phyloP scores from a whole-genome alignment of 768 basidiomycete genomes.

The Gymnopilus dilepis region DNA sequence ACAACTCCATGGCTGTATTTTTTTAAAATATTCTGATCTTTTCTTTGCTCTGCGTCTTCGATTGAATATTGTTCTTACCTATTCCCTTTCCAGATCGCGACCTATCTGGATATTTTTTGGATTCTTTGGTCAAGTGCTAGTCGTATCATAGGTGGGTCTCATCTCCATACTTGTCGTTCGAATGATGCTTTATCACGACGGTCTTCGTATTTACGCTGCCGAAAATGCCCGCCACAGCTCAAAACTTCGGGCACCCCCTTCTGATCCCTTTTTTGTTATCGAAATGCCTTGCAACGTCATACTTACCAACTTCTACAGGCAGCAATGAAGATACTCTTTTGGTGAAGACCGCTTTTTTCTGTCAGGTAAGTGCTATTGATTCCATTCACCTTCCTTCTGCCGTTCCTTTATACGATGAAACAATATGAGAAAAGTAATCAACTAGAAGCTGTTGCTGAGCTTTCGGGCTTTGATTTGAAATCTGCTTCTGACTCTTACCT shows the following conservation, averaged over 20 bases:
- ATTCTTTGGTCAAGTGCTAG: not conserved
- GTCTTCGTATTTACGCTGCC: slow-evolving; percentile 86
- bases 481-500: slow-evolving; percentile 24
- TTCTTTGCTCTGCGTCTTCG: not conserved
- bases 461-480: slow-evolving; percentile 60
- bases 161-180: slow-evolving; percentile 17
- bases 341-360: not conserved
- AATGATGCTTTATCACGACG: slow-evolving; percentile 89
- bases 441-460: slow-evolving; percentile 93
- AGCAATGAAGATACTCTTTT: too few relatives aligned
- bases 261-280: slow-evolving; percentile 51
- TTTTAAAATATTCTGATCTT: slow-evolving; percentile 57
- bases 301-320: slow-evolving; percentile 19
- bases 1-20: slow-evolving; percentile 85
- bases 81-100: not conserved
- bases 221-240: slow-evolving; percentile 96
- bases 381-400: not conserved
- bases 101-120: not conserved
- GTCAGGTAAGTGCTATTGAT: not conserved
- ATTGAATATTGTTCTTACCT: not conserved
- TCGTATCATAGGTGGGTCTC: slow-evolving; percentile 47
- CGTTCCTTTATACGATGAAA: slow-evolving; percentile 45
- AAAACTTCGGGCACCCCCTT: slow-evolving; percentile 79
- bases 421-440: slow-evolving; percentile 58
- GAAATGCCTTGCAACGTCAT: slow-evolving; percentile 10